phyloP scores from a whole-genome alignment of 2,329 filamentous ascomycete genomes.

The Tothia fuscella region DNA sequence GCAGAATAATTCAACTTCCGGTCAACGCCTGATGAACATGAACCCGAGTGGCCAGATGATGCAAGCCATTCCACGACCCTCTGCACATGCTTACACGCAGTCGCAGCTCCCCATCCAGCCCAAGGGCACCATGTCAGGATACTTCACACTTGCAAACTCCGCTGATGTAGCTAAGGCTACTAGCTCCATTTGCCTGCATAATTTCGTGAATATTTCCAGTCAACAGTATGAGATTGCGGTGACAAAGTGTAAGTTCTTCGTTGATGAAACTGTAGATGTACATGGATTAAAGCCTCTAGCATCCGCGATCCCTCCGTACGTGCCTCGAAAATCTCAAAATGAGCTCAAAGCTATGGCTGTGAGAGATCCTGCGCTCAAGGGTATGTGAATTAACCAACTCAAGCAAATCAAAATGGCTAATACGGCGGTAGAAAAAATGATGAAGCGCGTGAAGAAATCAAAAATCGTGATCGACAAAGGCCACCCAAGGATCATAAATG shows the following conservation, averaged over 20 bases:
- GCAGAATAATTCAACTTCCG: too few species aligned
- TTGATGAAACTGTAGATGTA: constrained; percentile 5
- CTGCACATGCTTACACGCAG: background rate
- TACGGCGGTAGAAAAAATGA: constrained; percentile 19
- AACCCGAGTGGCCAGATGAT: too few species aligned
- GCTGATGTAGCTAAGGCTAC: constrained; percentile 30
- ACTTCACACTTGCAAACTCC: constrained; percentile 30
- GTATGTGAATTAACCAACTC: constrained; percentile 17
- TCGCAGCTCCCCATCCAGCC: background rate
- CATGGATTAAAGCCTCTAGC: background rate
- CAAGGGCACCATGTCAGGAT: constrained; percentile 5
- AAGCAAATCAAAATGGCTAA: constrained; percentile 12
- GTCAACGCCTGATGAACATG: too few species aligned
- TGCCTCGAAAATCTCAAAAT: constrained; percentile 32
- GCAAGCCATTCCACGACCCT: too few species aligned
- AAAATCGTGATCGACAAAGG: constrained; percentile 11
- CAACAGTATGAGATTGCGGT: too few species aligned
- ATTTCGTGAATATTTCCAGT: constrained; percentile 24
- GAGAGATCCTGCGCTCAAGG: constrained; percentile 28
- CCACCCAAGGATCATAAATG: constrained; percentile 5
- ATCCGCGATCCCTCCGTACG: constrained; percentile 21
- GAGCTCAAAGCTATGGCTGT: constrained; percentile 32
- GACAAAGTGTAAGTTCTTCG: too few species aligned
- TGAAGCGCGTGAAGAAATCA: constrained; percentile 22
- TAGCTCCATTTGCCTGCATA: constrained; percentile 31